Conservation (phyloP, 1,284 basidiomycete genomes). For the Hypsizygus ulmarius region DNA sequence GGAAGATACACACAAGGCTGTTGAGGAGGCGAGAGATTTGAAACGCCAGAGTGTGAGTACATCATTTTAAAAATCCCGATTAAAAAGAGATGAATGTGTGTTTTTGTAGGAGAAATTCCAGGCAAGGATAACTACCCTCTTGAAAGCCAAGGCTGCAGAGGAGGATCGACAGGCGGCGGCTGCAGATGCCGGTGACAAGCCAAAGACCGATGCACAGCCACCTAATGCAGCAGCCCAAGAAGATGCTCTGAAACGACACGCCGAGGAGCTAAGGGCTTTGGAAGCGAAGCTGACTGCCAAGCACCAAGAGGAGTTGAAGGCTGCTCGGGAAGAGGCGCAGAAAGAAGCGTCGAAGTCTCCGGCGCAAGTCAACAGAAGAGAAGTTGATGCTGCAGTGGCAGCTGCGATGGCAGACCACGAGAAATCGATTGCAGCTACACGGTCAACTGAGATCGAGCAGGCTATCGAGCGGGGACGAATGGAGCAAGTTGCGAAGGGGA, state of each 20-base stretch:
- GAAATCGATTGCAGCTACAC: constrained; percentile 42
- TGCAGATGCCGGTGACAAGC: constrained; percentile 39
- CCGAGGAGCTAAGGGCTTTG: constrained; percentile 54
- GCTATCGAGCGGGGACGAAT: constrained; percentile 66
- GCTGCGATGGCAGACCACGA: constrained; percentile 52
- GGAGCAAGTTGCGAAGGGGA: constrained; percentile 58
- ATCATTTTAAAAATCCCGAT: constrained; percentile 8
- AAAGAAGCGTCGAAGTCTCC: constrained; percentile 28
- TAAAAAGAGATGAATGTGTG: constrained; percentile 32
- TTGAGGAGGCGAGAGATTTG: constrained; percentile 44
- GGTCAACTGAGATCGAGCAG: constrained; percentile 53
- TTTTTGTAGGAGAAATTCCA: constrained; percentile 45
- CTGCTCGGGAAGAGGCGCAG: constrained; percentile 44
- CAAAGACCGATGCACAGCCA: constrained; percentile 43
- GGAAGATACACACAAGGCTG: constrained; percentile 46
- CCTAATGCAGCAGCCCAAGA: constrained; percentile 30
- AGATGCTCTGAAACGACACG: constrained; percentile 49
- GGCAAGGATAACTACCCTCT: constrained; percentile 21
- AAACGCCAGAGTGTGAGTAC: constrained; percentile 33
- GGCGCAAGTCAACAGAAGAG: constrained; percentile 39
- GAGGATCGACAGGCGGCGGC: constrained; percentile 26
- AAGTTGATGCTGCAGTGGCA: constrained; percentile 41
- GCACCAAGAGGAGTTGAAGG: constrained; percentile 55
- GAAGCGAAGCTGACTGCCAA: constrained; percentile 51
- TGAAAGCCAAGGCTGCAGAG: constrained; percentile 25